Conservation (phyloP, 306 rosid genomes). For the Vachellia collinsii region DNA sequence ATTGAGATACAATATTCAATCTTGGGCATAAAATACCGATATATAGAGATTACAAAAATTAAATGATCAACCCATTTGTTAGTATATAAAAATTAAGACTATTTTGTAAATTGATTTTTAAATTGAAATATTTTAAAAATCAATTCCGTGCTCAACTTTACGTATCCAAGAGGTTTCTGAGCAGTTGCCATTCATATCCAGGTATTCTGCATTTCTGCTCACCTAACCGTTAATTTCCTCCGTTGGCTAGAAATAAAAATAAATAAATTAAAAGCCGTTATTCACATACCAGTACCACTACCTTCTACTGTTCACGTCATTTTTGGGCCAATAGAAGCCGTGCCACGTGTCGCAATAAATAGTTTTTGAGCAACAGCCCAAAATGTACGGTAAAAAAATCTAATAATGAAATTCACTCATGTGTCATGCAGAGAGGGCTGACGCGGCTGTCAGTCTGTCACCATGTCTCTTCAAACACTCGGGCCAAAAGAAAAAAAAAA, state of each 20-base stretch:
- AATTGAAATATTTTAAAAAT: too few species aligned
- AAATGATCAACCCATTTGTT: too few species aligned
- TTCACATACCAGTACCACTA: neutral
- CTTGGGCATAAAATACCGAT: too few species aligned
- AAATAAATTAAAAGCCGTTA: neutral
- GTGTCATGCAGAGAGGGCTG: conserved; percentile 33
- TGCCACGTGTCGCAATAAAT: neutral
- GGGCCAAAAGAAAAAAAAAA: too few species aligned
- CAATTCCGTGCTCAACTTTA: too few species aligned
- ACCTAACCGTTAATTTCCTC: neutral
- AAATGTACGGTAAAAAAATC: conserved; percentile 9
- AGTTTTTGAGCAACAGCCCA: neutral
- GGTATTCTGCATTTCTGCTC: neutral
- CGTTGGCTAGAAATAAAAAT: neutral
- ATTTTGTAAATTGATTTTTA: too few species aligned
- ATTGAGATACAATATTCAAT: too few species aligned
- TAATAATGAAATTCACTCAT: conserved; percentile 6
- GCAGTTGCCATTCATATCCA: neutral
- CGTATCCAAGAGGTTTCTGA: neutral
- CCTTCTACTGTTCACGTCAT: neutral
- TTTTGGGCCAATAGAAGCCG: neutral
- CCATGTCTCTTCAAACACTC: neutral
- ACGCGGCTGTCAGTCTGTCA: conserved; percentile 44
- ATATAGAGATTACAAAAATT: too few species aligned
- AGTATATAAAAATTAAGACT: too few species aligned